These are phyloP conservation scores for Phytophthora vignae DNA, from an alignment of 352 stramenopile species.

Conservation along the genomic window DNA sequence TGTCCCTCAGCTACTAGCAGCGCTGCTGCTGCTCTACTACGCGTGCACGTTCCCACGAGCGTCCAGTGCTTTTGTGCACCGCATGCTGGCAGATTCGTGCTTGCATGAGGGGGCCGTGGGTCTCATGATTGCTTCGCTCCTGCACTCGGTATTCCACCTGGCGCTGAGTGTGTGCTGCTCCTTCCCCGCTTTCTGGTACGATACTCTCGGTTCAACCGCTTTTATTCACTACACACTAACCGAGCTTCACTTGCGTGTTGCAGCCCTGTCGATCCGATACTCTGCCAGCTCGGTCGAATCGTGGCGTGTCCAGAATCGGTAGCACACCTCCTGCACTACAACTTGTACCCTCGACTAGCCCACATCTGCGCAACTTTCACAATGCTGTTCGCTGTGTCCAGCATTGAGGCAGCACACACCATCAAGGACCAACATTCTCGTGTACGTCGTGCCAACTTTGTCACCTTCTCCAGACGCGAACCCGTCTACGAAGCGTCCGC, in stretches of 20 bases:
- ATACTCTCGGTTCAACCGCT: background rate
- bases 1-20: slow-evolving; percentile 53
- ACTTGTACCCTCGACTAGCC: slow-evolving; percentile 45
- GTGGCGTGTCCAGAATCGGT: slow-evolving; percentile 50
- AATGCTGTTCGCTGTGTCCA: slow-evolving; percentile 52
- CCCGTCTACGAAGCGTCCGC: slow-evolving; percentile 33
- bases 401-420: slow-evolving; percentile 45
- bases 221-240: background rate
- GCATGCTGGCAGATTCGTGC: slow-evolving; percentile 62
- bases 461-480: slow-evolving; percentile 49
- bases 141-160: slow-evolving; percentile 56
- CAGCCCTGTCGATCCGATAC: slow-evolving; percentile 50
- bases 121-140: slow-evolving; percentile 50
- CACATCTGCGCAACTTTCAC: slow-evolving; percentile 57
- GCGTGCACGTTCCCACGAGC: slow-evolving; percentile 57
- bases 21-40: slow-evolving; percentile 68
- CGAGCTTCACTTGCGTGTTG: background rate
- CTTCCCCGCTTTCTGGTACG: slow-evolving; percentile 58
- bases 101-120: slow-evolving; percentile 52
- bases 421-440: slow-evolving; percentile 52
- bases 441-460: slow-evolving; percentile 48
- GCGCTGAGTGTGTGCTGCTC: slow-evolving; percentile 65
- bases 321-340: slow-evolving; percentile 39
- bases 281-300: slow-evolving; percentile 48
- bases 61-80: slow-evolving; percentile 56